phyloP scores from a whole-genome alignment of 2,329 filamentous ascomycete species.

The Chaetomium sp. region DNA sequence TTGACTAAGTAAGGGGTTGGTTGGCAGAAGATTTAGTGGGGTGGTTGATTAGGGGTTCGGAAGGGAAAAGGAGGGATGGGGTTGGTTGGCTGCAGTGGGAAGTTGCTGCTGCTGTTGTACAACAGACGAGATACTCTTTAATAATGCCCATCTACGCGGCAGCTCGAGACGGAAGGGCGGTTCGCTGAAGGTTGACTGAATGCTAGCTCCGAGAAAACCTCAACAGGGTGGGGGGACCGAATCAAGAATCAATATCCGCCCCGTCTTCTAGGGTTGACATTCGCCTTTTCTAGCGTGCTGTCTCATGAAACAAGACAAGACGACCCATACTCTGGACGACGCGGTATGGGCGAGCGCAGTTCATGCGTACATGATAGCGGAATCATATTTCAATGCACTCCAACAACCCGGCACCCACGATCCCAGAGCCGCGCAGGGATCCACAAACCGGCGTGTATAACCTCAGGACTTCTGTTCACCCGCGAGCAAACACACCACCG shows the following conservation, averaged over 20 bases:
- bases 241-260: no score
- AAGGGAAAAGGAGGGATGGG: neutral
- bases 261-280: neutral
- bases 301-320: neutral
- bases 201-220: neutral
- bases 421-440: no score
- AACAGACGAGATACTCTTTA: neutral
- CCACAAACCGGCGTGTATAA: neutral
- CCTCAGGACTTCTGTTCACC: constrained; percentile 42
- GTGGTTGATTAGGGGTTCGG: neutral
- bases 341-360: neutral
- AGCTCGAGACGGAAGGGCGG: neutral
- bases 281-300: neutral
- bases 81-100: neutral
- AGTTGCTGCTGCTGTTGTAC: neutral
- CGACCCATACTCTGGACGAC: neutral
- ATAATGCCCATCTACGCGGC: neutral
- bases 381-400: neutral
- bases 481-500: constrained; percentile 61
- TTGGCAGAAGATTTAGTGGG: neutral
- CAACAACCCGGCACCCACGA: neutral
- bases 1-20: constrained; percentile 56
- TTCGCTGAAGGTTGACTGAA: neutral
- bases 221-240: no score
- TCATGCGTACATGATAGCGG: neutral